These are phyloP conservation scores for Candida pseudofarinosa DNA, from an alignment of 805 yeast species.

Conservation along the genomic window DNA sequence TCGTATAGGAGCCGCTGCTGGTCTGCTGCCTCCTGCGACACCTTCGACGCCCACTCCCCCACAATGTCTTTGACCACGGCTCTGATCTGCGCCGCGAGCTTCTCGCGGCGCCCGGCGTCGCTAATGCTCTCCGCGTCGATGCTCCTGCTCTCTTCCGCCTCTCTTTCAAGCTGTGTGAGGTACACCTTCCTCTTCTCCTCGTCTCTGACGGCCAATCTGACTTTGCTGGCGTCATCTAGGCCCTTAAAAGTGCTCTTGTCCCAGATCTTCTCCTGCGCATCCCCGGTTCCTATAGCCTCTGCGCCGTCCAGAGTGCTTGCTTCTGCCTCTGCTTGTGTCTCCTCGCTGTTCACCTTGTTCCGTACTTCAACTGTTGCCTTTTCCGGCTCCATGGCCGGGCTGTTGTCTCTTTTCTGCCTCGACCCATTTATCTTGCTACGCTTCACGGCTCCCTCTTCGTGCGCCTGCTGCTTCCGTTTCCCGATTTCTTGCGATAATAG, in stretches of 20 bases:
- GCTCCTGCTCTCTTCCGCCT: conserved; percentile 11
- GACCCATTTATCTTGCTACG: conserved; percentile 7
- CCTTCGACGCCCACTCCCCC: conserved; percentile 36
- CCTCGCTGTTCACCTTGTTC: not conserved
- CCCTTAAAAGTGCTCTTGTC: conserved; percentile 16
- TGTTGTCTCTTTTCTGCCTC: not conserved
- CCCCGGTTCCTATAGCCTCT: conserved; percentile 15
- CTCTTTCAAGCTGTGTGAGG: conserved; percentile 23
- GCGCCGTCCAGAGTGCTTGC: not conserved
- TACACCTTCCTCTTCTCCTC: conserved; percentile 18
- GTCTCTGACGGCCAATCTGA: conserved; percentile 13
- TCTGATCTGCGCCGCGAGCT: conserved; percentile 40
- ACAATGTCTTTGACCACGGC: conserved; percentile 45
- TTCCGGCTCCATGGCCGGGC: not conserved
- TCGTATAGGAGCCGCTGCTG: conserved; percentile 20
- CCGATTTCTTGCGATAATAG: conserved; percentile 46
- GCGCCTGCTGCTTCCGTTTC: conserved; percentile 33
- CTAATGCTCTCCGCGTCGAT: conserved; percentile 30
- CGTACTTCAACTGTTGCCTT: not conserved
- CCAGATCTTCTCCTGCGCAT: conserved; percentile 16
- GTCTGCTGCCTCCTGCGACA: conserved; percentile 6
- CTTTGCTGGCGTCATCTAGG: conserved; percentile 15
- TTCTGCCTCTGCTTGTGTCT: conserved; percentile 1
- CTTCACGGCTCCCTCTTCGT: conserved; percentile 8
- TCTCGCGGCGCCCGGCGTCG: conserved; percentile 16